Conservation (phyloP, 768 basidiomycete genomes). For the Phylloporus scabripes region DNA sequence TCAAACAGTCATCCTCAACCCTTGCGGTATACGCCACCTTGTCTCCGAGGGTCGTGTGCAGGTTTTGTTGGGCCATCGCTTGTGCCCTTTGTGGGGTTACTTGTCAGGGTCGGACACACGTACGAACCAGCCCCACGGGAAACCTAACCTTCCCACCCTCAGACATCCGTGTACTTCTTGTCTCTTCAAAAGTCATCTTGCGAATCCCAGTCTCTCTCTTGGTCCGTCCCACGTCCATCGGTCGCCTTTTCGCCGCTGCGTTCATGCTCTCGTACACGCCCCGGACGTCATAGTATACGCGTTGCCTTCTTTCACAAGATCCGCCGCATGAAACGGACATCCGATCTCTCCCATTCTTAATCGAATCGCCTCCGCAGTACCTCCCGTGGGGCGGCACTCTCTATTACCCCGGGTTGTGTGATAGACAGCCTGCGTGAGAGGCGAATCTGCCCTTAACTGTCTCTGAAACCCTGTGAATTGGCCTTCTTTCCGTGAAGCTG, state of each 20-base stretch:
- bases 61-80: neutral
- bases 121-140: constrained; percentile 8
- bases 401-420: constrained; percentile 31
- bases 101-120: constrained; percentile 6
- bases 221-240: constrained; percentile 4
- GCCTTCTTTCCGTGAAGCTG: constrained; percentile 7
- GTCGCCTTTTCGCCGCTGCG: constrained; percentile 14
- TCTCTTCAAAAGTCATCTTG: constrained; percentile 7
- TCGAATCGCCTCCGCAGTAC: constrained; percentile 17
- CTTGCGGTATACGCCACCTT: neutral
- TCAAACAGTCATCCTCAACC: neutral
- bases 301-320: constrained; percentile 25
- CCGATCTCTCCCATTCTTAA: constrained; percentile 14
- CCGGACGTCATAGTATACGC: constrained; percentile 15
- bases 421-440: constrained; percentile 8
- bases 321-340: constrained; percentile 11
- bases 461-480: constrained; percentile 9
- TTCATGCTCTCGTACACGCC: constrained; percentile 6
- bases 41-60: neutral
- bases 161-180: constrained; percentile 1
- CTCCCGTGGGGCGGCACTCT: constrained; percentile 19
- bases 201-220: constrained; percentile 13
- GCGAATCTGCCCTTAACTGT: neutral
- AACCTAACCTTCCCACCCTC: constrained; percentile 10
- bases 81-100: neutral